Evolutionary conservation across 768 basidiomycete species (phyloP).

Genomic region (Sarcodon sp.): DNA sequence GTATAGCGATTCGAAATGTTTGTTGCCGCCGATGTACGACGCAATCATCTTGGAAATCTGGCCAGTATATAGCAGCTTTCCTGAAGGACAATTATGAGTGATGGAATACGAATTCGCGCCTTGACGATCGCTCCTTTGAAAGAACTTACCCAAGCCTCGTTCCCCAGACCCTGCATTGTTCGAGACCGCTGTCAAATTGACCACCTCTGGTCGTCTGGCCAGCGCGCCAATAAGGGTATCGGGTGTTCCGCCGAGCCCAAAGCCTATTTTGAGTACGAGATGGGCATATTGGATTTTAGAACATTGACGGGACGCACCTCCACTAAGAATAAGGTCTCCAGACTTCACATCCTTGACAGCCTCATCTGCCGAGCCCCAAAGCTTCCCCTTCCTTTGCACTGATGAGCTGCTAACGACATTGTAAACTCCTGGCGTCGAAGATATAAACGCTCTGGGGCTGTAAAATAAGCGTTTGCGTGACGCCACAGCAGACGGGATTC

Average conservation of each 20-base stretch:
- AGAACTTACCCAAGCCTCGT: constrained; percentile 49
- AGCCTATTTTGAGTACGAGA: constrained; percentile 35
- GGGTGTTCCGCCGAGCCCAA: constrained; percentile 83
- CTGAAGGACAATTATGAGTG: constrained; percentile 21
- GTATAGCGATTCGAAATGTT: constrained; percentile 74
- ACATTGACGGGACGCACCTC: constrained; percentile 37
- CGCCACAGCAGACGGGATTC: background rate
- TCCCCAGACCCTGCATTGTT: constrained; percentile 76
- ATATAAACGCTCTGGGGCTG: background rate
- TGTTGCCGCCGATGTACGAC: constrained; percentile 84
- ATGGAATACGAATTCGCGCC: background rate
- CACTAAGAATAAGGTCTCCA: constrained; percentile 67
- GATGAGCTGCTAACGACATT: constrained; percentile 10
- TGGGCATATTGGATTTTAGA: background rate
- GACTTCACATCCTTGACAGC: constrained; percentile 77
- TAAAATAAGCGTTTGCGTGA: background rate
- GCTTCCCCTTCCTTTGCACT: constrained; percentile 34
- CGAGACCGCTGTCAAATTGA: constrained; percentile 67
- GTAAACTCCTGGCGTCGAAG: background rate
- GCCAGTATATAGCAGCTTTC: constrained; percentile 57
- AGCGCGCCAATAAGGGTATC: constrained; percentile 80
- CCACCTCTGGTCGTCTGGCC: constrained; percentile 60
- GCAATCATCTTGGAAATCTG: constrained; percentile 79
- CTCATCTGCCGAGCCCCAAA: constrained; percentile 76
- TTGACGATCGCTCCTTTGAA: background rate